Evolutionary conservation across 2,329 filamentous ascomycete genomes (phyloP), one percentile per base, ranked within the genome.

Genomic region (Penicillium occitanis): DNA sequence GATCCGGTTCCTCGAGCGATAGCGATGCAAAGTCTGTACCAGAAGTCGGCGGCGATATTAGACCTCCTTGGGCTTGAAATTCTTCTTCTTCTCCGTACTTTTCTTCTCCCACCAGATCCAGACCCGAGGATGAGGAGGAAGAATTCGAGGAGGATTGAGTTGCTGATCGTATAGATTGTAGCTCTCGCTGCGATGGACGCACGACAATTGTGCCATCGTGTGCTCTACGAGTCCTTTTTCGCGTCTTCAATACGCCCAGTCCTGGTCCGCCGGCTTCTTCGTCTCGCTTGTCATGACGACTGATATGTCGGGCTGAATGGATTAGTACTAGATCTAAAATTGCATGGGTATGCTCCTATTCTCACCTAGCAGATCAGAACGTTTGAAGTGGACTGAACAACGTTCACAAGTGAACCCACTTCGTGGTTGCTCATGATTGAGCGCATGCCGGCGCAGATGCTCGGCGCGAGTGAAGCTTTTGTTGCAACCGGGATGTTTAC

Each of bases 361-460:
- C 80, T 75, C 77, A 85, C 86, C 83, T 65, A 87, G 75, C 50
- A 89, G 75, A 73, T 89, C 87, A 30, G 83, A 84, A 53, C 87
- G 81, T 70, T 86, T 86, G 74, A 88, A 89, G 71, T 87, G 85
- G 33, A 86, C 85, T 65, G 82, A 82, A 68, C 87, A 90, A 70
- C 87, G 78, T 60, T 82, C 75, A 71, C 87, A 89, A 44, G 57
- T 59, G 30, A 59, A 42, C 3, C 85, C 87, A 67, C 82, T 82
- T 51, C 84, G 82, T 0, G 82, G 81, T 35, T 79, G 77, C n/a
- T 79, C 78, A 70, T 87, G 86, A 70, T 88, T 88, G 61, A 87
- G 76, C 25, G 82, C 79, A 74, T 88, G 86, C 14, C 86, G 80
- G 67, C 86, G 83, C 60, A 87, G 77, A 73, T 88, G 86, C 71